Evolutionary conservation across 2,329 filamentous ascomycete species (phyloP), one percentile per base, ranked within the genome.

Genomic region (Fusarium miscanthi): DNA sequence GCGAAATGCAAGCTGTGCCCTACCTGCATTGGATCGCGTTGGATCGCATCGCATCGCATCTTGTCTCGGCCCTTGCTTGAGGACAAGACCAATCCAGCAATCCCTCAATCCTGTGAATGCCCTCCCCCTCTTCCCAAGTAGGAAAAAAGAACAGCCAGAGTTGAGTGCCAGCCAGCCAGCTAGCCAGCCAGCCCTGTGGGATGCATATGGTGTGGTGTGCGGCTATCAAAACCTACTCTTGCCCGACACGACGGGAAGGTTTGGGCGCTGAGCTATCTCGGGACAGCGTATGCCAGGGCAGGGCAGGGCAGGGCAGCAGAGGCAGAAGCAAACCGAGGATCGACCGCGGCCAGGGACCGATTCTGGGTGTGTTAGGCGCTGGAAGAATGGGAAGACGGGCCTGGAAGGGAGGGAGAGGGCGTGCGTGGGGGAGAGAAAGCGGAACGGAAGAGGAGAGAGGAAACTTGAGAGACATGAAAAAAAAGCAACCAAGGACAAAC

Each of bases 1-100:
- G 69, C 68, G 33, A 53, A 64, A 31, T 65, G 53, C 68, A 40
- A 52, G 49, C 23, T 40, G 46, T 63, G 45, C 49, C 49, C 35
- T 54, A 46, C 66, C 66, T 69, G 52, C 65, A 69, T 69, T 65
- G 59, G 59, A 69, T 68, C 48, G 66, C 59, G 69, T 69, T 42
- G 65, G 43, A 23, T 68, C 49, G 27, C 27, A 69, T 68, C 42
- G 65, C 52, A 69, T 69, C 49, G 65, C 52, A 23, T 68, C 49
- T 66, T 62, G 27, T 68, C 43, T 37, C 57, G 43, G 64, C 63
- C 43, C 51, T 53, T 52, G 25, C 66, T 42, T 63, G 25, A n/a
- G 37, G 43, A 21, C 19, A 57, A 40, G n/a, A 49, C 51, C 46
- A n/a, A 69, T 69, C 64, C 66, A 41, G 66, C 59, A 46, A 66